Evolutionary conservation across 2,329 filamentous ascomycete genomes (phyloP), one percentile per base, ranked within the genome.

Genomic region (Colletotrichum paranaense): DNA sequence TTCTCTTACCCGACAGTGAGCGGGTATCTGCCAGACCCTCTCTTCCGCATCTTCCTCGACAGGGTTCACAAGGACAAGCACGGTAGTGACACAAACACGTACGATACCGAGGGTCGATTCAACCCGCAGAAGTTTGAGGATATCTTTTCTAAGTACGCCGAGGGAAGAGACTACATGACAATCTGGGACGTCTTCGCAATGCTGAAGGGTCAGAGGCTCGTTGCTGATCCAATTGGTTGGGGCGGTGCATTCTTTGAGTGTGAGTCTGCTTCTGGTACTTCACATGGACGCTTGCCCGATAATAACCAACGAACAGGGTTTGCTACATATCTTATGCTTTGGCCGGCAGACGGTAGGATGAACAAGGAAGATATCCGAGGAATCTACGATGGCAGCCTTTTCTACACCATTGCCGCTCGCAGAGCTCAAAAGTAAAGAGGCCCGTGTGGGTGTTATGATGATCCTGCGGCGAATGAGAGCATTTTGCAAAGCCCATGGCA

Each of bases 301-400:
- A 46, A 76, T 22, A n/a, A 74, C 28, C 5, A 6, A 2, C 2
- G 63, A 2, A 42, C 22, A 78, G 78, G 78, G 76, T 11, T 75
- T 19, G 68, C 74, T 0, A 86, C 86, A 0, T 89, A 87, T 69
- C 76, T 90, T 19, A 80, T 91, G 57, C 80, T 90, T 1, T 78
- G 77, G 86, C 88, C 89, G 0, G 83, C 85, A 53, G 88, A 91
- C 77, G 89, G 89, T 0, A 81, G 82, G 63, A 85, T 91, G 80
- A 84, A 80, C 77, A 91, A 91, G 79, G 88, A 91, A 58, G 89
- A 91, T 9, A 72, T 79, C 8, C 76, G 78, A 0, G 71, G 72
- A 3, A 32, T 79, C 5, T 79, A 77, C 6, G 78, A 79, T 46
- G 78, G 73, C n/a, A 74, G 71, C 62, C 16, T 71, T 7, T 70